Conservation (phyloP, 2,329 filamentous ascomycete species). For the Trichoderma asperellum region DNA sequence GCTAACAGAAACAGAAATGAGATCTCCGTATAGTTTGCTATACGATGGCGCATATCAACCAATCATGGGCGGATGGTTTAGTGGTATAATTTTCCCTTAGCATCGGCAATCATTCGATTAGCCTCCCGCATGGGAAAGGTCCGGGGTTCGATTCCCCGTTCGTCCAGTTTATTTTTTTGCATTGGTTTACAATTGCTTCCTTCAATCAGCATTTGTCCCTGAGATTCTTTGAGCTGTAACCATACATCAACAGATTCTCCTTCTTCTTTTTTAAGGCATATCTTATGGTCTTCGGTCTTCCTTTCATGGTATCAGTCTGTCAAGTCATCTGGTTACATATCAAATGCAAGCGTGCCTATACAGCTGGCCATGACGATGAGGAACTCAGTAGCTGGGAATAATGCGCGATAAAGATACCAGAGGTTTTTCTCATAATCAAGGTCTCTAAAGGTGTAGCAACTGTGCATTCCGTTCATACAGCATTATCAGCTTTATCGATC, state of each 20-base stretch:
- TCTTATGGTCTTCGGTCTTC: neutral
- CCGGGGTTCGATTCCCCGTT: conserved; percentile 32
- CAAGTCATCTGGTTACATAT: neutral
- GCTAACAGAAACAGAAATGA: too few species aligned
- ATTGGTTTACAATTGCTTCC: neutral
- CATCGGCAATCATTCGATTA: conserved; percentile 14
- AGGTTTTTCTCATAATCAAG: neutral
- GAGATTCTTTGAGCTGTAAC: too few species aligned
- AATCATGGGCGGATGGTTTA: conserved; percentile 31
- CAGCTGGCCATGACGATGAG: neutral
- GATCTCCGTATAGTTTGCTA: neutral
- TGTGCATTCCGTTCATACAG: neutral
- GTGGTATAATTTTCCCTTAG: conserved; percentile 31
- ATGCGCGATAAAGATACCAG: neutral
- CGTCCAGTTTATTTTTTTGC: conserved; percentile 29
- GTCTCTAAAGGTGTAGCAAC: neutral
- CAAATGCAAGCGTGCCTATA: neutral
- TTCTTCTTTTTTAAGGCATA: too few species aligned
- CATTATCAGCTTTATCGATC: neutral
- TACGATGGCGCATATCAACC: neutral
- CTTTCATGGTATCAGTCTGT: neutral
- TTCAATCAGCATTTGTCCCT: neutral
- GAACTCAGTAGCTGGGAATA: neutral
- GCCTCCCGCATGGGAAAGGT: conserved; percentile 28
- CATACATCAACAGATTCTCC: too few species aligned